A percentile compares a stretch with the other conserved stretches of the same genome.
Conservation (phyloP, 1,284 basidiomycete species). For the Puccinia polysora region DNA sequence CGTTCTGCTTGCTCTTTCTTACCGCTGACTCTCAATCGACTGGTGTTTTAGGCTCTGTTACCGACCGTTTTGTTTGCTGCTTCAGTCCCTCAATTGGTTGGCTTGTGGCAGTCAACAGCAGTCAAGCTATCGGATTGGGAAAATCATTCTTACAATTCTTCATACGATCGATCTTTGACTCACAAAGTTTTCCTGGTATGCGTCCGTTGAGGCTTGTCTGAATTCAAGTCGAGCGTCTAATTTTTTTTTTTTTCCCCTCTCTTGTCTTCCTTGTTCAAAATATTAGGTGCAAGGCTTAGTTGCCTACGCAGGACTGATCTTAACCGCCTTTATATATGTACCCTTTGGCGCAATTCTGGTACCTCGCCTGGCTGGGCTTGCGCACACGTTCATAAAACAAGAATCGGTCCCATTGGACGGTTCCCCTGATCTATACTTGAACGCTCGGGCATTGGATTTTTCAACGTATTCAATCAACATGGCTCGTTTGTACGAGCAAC, state of each 20-base stretch:
- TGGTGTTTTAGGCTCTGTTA: slow-evolving; percentile 57
- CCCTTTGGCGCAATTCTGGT: slow-evolving; percentile 52
- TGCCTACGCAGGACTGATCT: slow-evolving; percentile 31
- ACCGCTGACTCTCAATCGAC: background rate
- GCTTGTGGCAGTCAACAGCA: slow-evolving; percentile 66
- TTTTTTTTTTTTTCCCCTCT: too few relatives aligned
- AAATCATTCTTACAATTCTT: slow-evolving; percentile 75
- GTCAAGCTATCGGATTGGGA: slow-evolving; percentile 77
- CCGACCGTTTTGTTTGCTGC: slow-evolving; percentile 80
- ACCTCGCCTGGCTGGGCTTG: slow-evolving; percentile 3
- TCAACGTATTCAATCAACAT: slow-evolving; percentile 54
- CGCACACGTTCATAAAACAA: slow-evolving; percentile 27
- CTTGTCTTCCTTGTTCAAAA: too few relatives aligned
- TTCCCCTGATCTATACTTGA: slow-evolving; percentile 49
- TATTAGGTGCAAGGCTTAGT: slow-evolving; percentile 41
- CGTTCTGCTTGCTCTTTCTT: background rate
- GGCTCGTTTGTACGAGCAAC: slow-evolving; percentile 75
- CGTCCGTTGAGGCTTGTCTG: too few relatives aligned
- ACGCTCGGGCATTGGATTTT: slow-evolving; percentile 47
- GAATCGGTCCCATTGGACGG: slow-evolving; percentile 43
- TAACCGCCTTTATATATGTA: slow-evolving; percentile 52
- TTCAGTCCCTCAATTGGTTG: slow-evolving; percentile 77
- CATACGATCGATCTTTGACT: slow-evolving; percentile 73
- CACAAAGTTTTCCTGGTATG: slow-evolving; percentile 69
- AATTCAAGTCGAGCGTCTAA: too few relatives aligned